phyloP scores from a whole-genome alignment of 1,284 basidiomycete genomes.

The Tylopilus sp. region DNA sequence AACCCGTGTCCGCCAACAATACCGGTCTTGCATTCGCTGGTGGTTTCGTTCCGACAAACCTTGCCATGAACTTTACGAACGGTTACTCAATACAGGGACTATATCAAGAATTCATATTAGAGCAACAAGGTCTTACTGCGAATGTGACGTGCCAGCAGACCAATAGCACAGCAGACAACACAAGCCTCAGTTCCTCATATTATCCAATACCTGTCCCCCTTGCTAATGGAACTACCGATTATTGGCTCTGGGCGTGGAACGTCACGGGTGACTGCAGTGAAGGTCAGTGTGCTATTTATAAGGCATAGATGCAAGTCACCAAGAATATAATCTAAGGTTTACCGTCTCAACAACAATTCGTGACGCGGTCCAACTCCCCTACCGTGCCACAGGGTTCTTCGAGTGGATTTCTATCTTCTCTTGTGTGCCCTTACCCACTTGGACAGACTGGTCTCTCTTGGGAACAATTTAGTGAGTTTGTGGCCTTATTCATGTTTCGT shows the following conservation, averaged over 20 bases:
- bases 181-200: not conserved
- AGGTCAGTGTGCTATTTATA: not conserved
- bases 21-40: slow-evolving; percentile 12
- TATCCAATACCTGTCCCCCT: slow-evolving; percentile 2
- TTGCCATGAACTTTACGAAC: not conserved
- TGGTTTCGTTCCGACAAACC: slow-evolving; percentile 5
- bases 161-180: not conserved
- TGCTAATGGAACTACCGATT: slow-evolving; percentile 4
- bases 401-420: slow-evolving; percentile 16
- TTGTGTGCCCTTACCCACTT: slow-evolving; percentile 19
- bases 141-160: slow-evolving; percentile 6
- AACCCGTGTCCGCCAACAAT: not conserved
- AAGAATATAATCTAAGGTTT: slow-evolving; percentile 1
- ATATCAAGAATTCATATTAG: not conserved
- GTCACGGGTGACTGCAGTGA: slow-evolving; percentile 4
- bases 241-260: slow-evolving; percentile 15
- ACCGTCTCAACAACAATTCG: slow-evolving; percentile 11
- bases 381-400: not conserved
- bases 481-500: not conserved
- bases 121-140: slow-evolving; percentile 20
- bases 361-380: slow-evolving; percentile 14
- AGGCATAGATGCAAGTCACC: rapidly evolving
- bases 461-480: slow-evolving; percentile 8
- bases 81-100: not conserved
- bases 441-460: slow-evolving; percentile 1